Evolutionary conservation across 1,284 basidiomycete genomes (phyloP), one percentile per base, ranked within the genome.

Genomic region (Melampsora americana): DNA sequence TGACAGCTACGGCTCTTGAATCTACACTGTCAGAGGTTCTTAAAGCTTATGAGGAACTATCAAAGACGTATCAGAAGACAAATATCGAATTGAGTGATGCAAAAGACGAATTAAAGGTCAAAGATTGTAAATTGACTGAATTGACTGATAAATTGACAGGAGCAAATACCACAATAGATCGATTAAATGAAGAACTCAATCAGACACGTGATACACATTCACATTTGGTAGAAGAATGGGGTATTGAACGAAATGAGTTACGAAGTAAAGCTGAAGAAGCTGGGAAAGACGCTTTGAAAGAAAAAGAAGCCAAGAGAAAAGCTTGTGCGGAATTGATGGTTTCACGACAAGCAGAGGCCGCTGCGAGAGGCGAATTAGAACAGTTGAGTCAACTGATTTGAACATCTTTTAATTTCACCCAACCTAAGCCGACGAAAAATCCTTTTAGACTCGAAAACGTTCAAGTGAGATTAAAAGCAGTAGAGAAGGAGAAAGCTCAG

Each of bases 281-380:
- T 35, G 65, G 65, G 35, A 53, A 66, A 66, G 32, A 66, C 12
- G 53, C 53, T 23, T 6, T 66, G 11, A 66, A 42, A 14, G 64
- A 74, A 59, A 62, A 74, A 64, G 65, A 74, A 60, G 48, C n/a
- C 18, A 66, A 44, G 23, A 18, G 32, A 3, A 74, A 66, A 42
- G 28, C 65, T 39, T 26, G 42, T 9, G 18, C 30, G 20, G 64
- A 74, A 50, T 39, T 74, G 5, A 35, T 74, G 48, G 50, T 74
- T 30, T 50, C 71, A 30, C 59, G 30, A 42, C 71, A 74, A 66
- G 71, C 71, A 6, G 71, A 74, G 65, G 62, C 64, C 14, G 64
- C 64, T 7, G 50, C 65, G 35, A 46, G 35, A n/a, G 64, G 50
- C 11, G 64, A 74, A 30, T 14, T 66, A 16, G 50, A 74, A 23